Evolutionary conservation across 2,329 filamentous ascomycete genomes (phyloP).

Genomic region (Cercospora sp.): DNA sequence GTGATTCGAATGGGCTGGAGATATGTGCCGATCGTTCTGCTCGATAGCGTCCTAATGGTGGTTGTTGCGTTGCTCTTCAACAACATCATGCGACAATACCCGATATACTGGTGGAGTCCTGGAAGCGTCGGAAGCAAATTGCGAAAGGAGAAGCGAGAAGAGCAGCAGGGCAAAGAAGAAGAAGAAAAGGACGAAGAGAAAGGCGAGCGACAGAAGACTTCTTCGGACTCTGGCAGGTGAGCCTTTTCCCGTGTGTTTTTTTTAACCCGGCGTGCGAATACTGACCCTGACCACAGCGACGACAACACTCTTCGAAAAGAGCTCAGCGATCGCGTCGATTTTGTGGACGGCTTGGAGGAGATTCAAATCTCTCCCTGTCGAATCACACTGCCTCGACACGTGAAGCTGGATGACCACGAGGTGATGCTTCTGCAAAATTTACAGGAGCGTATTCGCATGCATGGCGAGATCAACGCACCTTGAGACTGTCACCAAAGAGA

Average conservation of each 20-base stretch:
- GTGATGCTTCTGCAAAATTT: conserved; percentile 40
- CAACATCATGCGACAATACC: conserved; percentile 50
- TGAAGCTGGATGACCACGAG: conserved; percentile 42
- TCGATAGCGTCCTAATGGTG: conserved; percentile 47
- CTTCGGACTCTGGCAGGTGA: conserved; percentile 26
- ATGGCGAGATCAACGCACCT: conserved; percentile 15
- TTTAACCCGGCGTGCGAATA: not conserved
- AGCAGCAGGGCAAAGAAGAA: not conserved
- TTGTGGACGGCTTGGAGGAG: conserved; percentile 21
- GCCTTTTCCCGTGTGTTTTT: not conserved
- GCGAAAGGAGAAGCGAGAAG: conserved; percentile 22
- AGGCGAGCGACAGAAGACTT: conserved; percentile 11
- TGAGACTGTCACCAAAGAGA: not conserved
- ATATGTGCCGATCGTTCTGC: conserved; percentile 46
- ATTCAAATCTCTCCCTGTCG: conserved; percentile 39
- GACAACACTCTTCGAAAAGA: conserved; percentile 26
- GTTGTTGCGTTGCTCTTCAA: conserved; percentile 47
- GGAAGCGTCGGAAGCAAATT: conserved; percentile 39
- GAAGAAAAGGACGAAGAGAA: conserved; percentile 18
- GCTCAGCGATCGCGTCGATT: conserved; percentile 23
- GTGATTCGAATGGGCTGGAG: conserved; percentile 50
- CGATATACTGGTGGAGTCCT: conserved; percentile 53
- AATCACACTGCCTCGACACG: conserved; percentile 40
- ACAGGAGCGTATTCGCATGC: conserved; percentile 35
- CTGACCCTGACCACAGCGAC: conserved; percentile 1